Evolutionary conservation across 2,329 filamentous ascomycete species (phyloP).

Genomic region (Microcera coccophila): DNA sequence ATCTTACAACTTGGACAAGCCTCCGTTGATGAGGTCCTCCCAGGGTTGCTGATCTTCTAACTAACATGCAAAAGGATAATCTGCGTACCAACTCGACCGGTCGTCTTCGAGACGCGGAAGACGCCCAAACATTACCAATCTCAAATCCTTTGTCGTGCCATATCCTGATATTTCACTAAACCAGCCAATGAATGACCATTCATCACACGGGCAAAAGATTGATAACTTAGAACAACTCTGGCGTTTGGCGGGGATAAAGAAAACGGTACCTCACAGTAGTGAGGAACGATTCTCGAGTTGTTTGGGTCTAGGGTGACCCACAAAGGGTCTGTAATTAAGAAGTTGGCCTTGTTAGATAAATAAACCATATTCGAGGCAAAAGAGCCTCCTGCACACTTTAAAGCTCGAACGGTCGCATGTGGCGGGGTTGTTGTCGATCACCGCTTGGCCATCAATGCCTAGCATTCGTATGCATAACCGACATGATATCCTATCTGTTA

Average conservation of each 20-base stretch:
- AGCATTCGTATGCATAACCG: too few species aligned
- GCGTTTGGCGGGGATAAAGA: too few species aligned
- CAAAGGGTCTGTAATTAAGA: conserved; percentile 27
- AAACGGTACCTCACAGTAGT: too few species aligned
- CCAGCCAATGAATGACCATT: conserved; percentile 4
- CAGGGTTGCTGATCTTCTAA: conserved; percentile 9
- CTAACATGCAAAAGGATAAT: conserved; percentile 23
- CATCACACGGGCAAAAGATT: background rate
- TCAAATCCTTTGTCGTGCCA: background rate
- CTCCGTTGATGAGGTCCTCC: conserved; percentile 8
- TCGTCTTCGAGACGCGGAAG: conserved; percentile 1
- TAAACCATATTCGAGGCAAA: conserved; percentile 22
- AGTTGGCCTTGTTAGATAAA: conserved; percentile 29
- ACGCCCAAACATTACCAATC: background rate
- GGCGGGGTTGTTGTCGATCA: too few species aligned
- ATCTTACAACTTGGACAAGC: conserved; percentile 11
- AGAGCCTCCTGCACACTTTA: conserved; percentile 7
- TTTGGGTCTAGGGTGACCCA: too few species aligned
- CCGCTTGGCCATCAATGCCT: too few species aligned
- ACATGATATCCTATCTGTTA: too few species aligned
- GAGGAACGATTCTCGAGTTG: too few species aligned
- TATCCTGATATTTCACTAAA: conserved; percentile 2
- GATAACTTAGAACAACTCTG: too few species aligned
- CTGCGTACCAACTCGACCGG: conserved; percentile 2
- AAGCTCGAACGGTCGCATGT: too few species aligned